Conservation (phyloP, 176 grass and related monocot species). For the Pontederia crassipes region DNA sequence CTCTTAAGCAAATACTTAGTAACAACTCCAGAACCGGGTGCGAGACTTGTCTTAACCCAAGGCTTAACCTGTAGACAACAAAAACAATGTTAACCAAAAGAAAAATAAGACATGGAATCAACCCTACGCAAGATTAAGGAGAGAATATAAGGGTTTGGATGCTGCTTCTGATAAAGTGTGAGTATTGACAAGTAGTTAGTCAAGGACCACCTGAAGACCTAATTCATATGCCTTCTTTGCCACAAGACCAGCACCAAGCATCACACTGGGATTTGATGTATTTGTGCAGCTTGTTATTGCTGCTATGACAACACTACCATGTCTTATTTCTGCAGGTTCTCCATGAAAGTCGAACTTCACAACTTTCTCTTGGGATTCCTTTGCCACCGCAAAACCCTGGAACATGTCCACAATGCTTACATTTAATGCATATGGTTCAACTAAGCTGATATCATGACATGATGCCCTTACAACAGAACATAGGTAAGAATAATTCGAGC, state of each 20-base stretch:
- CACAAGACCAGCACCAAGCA: slow-evolving; percentile 33
- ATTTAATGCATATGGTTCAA: no score
- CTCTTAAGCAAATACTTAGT: slow-evolving; percentile 20
- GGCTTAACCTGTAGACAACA: slow-evolving; percentile 14
- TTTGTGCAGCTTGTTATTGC: slow-evolving; percentile 40
- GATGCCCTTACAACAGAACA: no score
- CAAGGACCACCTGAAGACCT: slow-evolving; percentile 21
- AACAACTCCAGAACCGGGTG: slow-evolving; percentile 21
- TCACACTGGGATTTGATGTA: slow-evolving; percentile 33
- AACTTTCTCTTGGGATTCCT: slow-evolving; percentile 14
- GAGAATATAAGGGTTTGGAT: background rate
- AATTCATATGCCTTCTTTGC: slow-evolving; percentile 34
- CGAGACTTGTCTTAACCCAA: slow-evolving; percentile 22
- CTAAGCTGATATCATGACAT: no score
- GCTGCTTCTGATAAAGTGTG: background rate
- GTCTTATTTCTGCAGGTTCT: slow-evolving; percentile 22
- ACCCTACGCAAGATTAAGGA: background rate
- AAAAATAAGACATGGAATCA: background rate
- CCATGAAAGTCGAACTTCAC: slow-evolving; percentile 29
- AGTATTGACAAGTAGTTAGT: background rate
- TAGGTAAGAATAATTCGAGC: no score
- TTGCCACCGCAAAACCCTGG: slow-evolving; percentile 14
- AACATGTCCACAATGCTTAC: background rate
- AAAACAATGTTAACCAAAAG: background rate
- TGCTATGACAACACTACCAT: slow-evolving; percentile 33